Conservation (phyloP, 2,329 filamentous ascomycete genomes). For the Cordyceps cicadae region DNA sequence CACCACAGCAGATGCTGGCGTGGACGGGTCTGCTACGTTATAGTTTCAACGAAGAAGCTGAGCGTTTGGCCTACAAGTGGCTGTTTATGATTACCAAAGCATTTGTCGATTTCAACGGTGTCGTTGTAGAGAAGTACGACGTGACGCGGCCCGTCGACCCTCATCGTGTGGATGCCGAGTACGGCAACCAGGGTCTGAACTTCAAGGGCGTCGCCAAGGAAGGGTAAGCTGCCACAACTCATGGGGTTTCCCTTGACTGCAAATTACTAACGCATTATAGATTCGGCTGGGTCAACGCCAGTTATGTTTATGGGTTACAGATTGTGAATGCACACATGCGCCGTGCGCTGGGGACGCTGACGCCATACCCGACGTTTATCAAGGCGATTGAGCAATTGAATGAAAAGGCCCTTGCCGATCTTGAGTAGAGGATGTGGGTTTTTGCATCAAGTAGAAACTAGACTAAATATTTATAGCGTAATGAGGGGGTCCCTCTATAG, state of each 20-base stretch:
- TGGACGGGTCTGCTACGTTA: slow-evolving; percentile 92
- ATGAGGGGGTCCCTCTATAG: background rate
- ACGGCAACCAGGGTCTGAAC: slow-evolving; percentile 90
- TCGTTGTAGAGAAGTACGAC: slow-evolving; percentile 98
- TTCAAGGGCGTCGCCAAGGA: slow-evolving; percentile 95
- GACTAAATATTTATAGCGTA: slow-evolving; percentile 4
- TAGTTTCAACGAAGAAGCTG: slow-evolving; percentile 82
- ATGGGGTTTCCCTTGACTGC: background rate
- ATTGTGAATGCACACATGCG: slow-evolving; percentile 84
- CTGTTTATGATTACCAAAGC: slow-evolving; percentile 97
- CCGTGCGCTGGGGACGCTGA: slow-evolving; percentile 79
- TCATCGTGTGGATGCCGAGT: slow-evolving; percentile 91
- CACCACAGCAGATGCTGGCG: slow-evolving; percentile 94
- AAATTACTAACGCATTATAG: slow-evolving; percentile 36
- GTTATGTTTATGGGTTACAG: slow-evolving; percentile 87
- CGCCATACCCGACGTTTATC: slow-evolving; percentile 75
- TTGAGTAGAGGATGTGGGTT: slow-evolving; percentile 21
- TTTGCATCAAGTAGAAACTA: background rate
- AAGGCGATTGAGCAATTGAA: slow-evolving; percentile 54
- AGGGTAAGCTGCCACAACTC: slow-evolving; percentile 57
- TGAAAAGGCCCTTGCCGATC: slow-evolving; percentile 42
- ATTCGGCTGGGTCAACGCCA: slow-evolving; percentile 98
- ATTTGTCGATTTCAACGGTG: slow-evolving; percentile 96
- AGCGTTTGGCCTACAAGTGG: slow-evolving; percentile 91
- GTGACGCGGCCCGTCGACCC: slow-evolving; percentile 85